A percentile compares a stretch with the other conserved stretches of the same genome.
phyloP scores from a whole-genome alignment of 225 moss, liverwort and hornwort genomes.

The Neckera pumila region DNA sequence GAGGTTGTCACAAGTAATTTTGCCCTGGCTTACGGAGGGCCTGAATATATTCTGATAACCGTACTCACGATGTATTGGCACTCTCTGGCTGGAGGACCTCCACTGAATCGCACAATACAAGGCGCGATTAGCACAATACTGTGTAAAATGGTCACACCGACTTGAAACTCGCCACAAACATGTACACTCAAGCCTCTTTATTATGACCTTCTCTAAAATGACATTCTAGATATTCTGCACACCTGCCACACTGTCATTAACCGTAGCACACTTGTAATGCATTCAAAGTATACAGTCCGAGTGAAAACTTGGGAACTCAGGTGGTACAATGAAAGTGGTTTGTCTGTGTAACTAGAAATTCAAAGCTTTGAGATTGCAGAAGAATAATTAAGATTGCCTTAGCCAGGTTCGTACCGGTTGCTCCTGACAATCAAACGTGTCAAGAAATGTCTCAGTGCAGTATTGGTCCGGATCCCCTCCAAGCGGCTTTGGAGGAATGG shows the following conservation, averaged over 20 bases:
- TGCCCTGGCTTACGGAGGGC: slow-evolving; percentile 10
- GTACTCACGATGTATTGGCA: neutral
- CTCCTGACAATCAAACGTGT: slow-evolving; percentile 45
- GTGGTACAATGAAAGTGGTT: neutral
- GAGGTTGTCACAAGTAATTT: neutral
- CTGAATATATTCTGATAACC: slow-evolving; percentile 20
- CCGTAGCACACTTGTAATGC: neutral
- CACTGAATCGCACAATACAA: slow-evolving; percentile 11
- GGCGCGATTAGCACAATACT: neutral
- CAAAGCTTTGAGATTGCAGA: neutral
- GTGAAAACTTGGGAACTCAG: neutral
- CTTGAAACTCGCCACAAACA: neutral
- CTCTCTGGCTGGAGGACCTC: slow-evolving; percentile 27
- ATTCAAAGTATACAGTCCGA: neutral
- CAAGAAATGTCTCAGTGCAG: slow-evolving; percentile 26
- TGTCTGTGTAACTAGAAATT: neutral
- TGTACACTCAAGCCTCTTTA: neutral
- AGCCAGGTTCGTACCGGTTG: slow-evolving; percentile 12
- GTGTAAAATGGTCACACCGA: neutral
- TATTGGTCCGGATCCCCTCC: neutral
- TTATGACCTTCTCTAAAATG: neutral
- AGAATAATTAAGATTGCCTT: neutral
- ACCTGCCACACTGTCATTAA: neutral
- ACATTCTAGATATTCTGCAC: neutral
- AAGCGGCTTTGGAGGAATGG: slow-evolving; percentile 8